phyloP scores from a whole-genome alignment of 2,329 filamentous ascomycete species.

The Lachnellula willkommii region DNA sequence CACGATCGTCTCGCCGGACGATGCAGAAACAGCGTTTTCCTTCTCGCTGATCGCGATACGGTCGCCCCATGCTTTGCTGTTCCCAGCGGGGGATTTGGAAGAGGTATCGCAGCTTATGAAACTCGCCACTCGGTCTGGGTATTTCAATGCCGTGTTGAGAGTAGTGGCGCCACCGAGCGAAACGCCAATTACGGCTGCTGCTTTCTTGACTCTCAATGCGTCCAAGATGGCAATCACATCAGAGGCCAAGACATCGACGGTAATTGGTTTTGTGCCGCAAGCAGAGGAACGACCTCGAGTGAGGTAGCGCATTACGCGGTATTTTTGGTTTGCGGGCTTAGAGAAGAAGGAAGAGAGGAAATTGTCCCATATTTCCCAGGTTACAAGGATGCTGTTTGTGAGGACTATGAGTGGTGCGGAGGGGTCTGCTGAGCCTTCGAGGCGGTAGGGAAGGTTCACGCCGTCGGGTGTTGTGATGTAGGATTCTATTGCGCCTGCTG shows the following conservation, averaged over 20 bases:
- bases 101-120: constrained; percentile 80
- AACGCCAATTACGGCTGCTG: constrained; percentile 67
- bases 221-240: constrained; percentile 64
- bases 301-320: constrained; percentile 73
- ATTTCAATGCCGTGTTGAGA: constrained; percentile 64
- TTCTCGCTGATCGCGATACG: constrained; percentile 63
- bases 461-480: constrained; percentile 65
- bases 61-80: constrained; percentile 74
- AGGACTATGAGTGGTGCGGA: constrained; percentile 69
- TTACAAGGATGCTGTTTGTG: constrained; percentile 74
- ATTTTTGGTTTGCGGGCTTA: constrained; percentile 34
- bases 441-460: constrained; percentile 63
- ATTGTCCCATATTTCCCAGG: constrained; percentile 74
- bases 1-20: constrained; percentile 52
- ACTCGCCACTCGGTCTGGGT: constrained; percentile 52
- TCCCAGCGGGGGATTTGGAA: constrained; percentile 62
- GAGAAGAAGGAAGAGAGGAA: constrained; percentile 45
- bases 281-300: constrained; percentile 51
- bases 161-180: constrained; percentile 76
- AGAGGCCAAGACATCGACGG: constrained; percentile 54
- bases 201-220: constrained; percentile 61
- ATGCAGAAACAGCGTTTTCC: constrained; percentile 36
- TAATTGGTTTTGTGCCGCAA: constrained; percentile 21
- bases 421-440: constrained; percentile 66
- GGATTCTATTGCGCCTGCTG: constrained; percentile 54